These are phyloP conservation scores for Exophiala bonariae DNA, from an alignment of 2,329 filamentous ascomycete species.

Conservation along the genomic window DNA sequence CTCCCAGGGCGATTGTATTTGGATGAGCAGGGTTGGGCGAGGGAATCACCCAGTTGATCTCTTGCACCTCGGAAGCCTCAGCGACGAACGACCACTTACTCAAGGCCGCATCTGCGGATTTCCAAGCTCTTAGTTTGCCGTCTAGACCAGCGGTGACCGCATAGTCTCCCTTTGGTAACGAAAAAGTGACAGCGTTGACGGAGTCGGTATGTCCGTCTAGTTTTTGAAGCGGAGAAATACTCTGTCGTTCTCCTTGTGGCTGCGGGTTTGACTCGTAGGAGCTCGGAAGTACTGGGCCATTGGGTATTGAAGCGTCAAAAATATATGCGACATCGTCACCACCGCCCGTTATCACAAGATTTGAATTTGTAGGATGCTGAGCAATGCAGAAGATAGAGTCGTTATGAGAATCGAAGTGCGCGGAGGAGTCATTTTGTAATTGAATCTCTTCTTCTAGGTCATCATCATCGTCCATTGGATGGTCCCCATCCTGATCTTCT, in stretches of 20 bases:
- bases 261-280: constrained; percentile 71
- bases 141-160: constrained; percentile 86
- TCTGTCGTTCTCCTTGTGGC: constrained; percentile 57
- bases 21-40: constrained; percentile 71
- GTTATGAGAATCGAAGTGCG: constrained; percentile 86
- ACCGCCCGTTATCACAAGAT: constrained; percentile 84
- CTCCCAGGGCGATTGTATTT: constrained; percentile 84
- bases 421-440: constrained; percentile 87
- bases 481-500: constrained; percentile 64
- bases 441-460: constrained; percentile 66
- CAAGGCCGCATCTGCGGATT: constrained; percentile 50
- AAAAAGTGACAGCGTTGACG: constrained; percentile 83
- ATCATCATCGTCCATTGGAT: constrained; percentile 70
- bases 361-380: constrained; percentile 77
- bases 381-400: constrained; percentile 95
- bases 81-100: constrained; percentile 65
- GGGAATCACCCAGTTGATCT: constrained; percentile 85
- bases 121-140: constrained; percentile 74
- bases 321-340: constrained; percentile 85
- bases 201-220: constrained; percentile 92
- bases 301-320: constrained; percentile 65
- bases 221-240: constrained; percentile 66
- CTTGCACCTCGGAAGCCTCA: constrained; percentile 85
- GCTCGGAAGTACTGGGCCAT: constrained; percentile 70
- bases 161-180: constrained; percentile 77